phyloP scores from a whole-genome alignment of 768 basidiomycete species.

The Nevesoporus exiguus region DNA sequence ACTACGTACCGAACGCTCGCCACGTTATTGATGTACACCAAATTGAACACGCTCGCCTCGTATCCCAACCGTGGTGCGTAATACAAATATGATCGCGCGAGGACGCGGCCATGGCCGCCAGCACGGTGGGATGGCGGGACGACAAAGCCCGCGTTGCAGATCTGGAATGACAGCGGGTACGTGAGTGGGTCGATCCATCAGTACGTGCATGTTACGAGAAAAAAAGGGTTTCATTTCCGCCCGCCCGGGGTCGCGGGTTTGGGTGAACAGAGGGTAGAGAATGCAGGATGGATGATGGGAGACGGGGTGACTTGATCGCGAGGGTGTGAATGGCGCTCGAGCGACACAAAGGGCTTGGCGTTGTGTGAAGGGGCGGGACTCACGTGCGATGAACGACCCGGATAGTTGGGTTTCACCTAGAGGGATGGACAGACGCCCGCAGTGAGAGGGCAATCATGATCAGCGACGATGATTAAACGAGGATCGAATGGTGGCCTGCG shows the following conservation, averaged over 20 bases:
- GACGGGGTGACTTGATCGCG: background rate
- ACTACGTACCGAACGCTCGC: conserved; percentile 65
- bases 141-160: conserved; percentile 89
- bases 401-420: conserved; percentile 85
- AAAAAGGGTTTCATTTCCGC: conserved; percentile 5
- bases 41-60: conserved; percentile 81
- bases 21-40: conserved; percentile 82
- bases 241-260: background rate
- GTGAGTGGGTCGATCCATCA: background rate
- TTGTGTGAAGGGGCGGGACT: conserved; percentile 32
- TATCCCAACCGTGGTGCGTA: conserved; percentile 80
- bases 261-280: background rate
- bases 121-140: conserved; percentile 63
- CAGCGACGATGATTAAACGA: conserved; percentile 1
- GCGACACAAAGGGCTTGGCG: background rate
- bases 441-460: background rate
- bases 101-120: conserved; percentile 60
- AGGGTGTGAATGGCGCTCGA: background rate
- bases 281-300: background rate
- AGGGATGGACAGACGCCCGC: background rate
- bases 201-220: background rate
- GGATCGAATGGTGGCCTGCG: background rate
- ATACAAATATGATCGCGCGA: conserved; percentile 76
- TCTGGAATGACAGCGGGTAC: conserved; percentile 37
- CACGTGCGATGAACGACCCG: conserved; percentile 86